phyloP scores from a whole-genome alignment of 495 filamentous ascomycete species.

The Trypethelium eluteriae region DNA sequence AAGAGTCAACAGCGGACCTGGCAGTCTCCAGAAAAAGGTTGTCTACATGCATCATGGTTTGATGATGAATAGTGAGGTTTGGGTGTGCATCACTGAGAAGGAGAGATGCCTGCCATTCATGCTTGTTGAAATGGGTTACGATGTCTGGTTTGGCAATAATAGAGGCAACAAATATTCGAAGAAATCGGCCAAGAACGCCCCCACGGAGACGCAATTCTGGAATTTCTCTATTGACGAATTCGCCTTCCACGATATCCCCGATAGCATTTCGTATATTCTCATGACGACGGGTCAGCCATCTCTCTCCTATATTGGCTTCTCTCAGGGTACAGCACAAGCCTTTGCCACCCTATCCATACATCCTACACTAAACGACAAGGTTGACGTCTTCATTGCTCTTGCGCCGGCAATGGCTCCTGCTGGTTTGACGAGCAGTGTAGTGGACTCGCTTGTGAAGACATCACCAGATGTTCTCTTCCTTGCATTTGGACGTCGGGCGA shows the following conservation, averaged over 20 bases:
- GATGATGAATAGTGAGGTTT: slow-evolving; percentile 98
- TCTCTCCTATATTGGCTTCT: slow-evolving; percentile 95
- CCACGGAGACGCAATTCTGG: slow-evolving; percentile 76
- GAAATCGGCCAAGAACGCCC: slow-evolving; percentile 68
- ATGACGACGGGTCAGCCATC: slow-evolving; percentile 72
- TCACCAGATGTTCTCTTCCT: slow-evolving; percentile 89
- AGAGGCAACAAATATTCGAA: slow-evolving; percentile 98
- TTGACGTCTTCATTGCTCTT: slow-evolving; percentile 95
- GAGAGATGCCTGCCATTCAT: slow-evolving; percentile 80
- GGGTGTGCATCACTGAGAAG: slow-evolving; percentile 85
- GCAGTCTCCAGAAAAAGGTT: slow-evolving; percentile 71
- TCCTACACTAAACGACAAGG: slow-evolving; percentile 81
- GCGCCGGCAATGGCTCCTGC: slow-evolving; percentile 94
- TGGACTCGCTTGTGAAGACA: slow-evolving; percentile 86
- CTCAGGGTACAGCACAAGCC: slow-evolving; percentile 91
- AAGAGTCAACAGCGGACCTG: slow-evolving; percentile 62
- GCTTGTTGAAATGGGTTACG: slow-evolving; percentile 84
- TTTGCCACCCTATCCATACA: slow-evolving; percentile 94
- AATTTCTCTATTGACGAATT: slow-evolving; percentile 98
- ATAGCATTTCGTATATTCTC: slow-evolving; percentile 87
- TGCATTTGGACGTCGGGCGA: slow-evolving; percentile 88
- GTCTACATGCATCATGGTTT: slow-evolving; percentile 95
- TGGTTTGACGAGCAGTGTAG: slow-evolving; percentile 78
- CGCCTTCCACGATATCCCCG: slow-evolving; percentile 93
- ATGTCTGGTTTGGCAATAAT: slow-evolving; percentile 98